Evolutionary conservation across 2,329 filamentous ascomycete genomes (phyloP), one percentile per base, ranked within the genome.

Genomic region (Cucurbitaria berberidis): DNA sequence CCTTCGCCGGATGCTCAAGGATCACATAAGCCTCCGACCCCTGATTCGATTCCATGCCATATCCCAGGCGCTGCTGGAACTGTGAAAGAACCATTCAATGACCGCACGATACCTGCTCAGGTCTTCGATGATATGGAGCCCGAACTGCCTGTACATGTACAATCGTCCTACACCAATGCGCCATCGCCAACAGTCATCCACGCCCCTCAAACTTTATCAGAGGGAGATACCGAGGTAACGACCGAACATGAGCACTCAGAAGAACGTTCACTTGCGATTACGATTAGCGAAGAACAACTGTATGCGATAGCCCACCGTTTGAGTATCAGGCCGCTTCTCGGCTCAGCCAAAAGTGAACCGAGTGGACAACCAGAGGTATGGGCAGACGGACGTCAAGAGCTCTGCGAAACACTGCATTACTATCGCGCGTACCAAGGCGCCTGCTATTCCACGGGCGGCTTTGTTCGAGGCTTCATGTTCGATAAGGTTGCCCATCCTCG

Each of bases 401-500:
- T 91, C 0, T 89, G 84, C 59, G 86, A 90, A 62, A 80, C 86
- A 0, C 65, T 90, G 0, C 79, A 82, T 0, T 89, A 86, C 72
- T 90, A 84, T 70, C 82, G 80, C 13, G 75, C 82, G 1, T 84
- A 85, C 32, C 84, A 91, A 60, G 79, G 83, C 1, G 85, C 84
- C 5, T 76, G 81, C 3, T 86, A 91, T 48, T 77, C 78, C 0
- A 76, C 73, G 0, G 73, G 80, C 2, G 74, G 77, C 0, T 69
- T 84, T n/a, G 80, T 80, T 1, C 77, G 77, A 38, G 85, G 83
- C 0, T 82, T 88, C 51, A 76, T 90, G 21, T 77, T 88, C 18
- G 85, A 89, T 61, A 78, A 77, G 0, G 79, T 82, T 40, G 74
- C 76, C 9, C 82, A 82, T 2, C 56, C 72, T 1, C 78, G 85